Conservation (phyloP, 169 alveolate genomes). For the Eimeria praecox region DNA sequence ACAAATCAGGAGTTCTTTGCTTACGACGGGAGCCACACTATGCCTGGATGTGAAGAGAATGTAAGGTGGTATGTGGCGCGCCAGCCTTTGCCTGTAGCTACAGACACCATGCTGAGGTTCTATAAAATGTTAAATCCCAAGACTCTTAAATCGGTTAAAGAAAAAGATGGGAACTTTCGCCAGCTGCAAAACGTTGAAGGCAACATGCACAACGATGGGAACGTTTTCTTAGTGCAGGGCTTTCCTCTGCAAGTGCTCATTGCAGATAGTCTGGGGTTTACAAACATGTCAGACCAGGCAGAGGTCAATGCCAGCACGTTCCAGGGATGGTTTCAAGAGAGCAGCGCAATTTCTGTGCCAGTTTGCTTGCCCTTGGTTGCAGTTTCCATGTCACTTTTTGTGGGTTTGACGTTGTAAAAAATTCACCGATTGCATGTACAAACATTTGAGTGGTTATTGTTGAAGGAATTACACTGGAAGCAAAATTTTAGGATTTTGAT, state of each 20-base stretch:
- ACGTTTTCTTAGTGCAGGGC: constrained; percentile 89
- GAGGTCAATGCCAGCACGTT: constrained; percentile 55
- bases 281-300: constrained; percentile 74
- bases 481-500: background rate
- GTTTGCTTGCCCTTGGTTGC: background rate
- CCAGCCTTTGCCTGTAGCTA: constrained; percentile 91
- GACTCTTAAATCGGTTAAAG: constrained; percentile 81
- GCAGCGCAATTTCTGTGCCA: constrained; percentile 24
- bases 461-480: background rate
- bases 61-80: constrained; percentile 92
- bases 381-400: background rate
- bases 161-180: constrained; percentile 85
- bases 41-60: constrained; percentile 90
- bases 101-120: constrained; percentile 90
- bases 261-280: constrained; percentile 83
- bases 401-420: background rate
- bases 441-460: constrained; percentile 21
- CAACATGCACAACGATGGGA: constrained; percentile 87
- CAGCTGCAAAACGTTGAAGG: constrained; percentile 88
- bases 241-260: constrained; percentile 90
- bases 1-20: constrained; percentile 88
- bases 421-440: background rate
- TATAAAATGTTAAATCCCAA: constrained; percentile 89
- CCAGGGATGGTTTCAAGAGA: constrained; percentile 77
- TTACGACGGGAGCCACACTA: constrained; percentile 91